These are phyloP conservation scores for Pseudoscleropodium purum DNA, from an alignment of 225 moss, liverwort and hornwort genomes.

Conservation along the genomic window DNA sequence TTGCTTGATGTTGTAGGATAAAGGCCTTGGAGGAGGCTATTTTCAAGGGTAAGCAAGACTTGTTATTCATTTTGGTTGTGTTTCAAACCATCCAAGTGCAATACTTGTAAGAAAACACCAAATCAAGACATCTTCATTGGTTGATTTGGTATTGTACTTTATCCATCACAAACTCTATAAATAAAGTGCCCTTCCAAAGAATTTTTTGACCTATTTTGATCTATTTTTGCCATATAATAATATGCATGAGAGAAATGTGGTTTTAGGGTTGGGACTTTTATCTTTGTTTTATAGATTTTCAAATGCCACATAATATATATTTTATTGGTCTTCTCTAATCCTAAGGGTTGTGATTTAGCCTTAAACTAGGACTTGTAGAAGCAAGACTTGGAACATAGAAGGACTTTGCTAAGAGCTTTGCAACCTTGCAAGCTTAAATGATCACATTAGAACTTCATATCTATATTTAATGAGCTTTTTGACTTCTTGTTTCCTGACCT, in stretches of 20 bases:
- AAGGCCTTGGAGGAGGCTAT: rapidly evolving
- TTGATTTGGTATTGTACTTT: rapidly evolving
- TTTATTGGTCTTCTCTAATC: background rate
- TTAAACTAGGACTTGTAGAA: background rate
- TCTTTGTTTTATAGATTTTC: background rate
- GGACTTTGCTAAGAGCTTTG: background rate
- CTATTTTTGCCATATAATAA: background rate
- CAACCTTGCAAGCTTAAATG: background rate
- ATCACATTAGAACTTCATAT: background rate
- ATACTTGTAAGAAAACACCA: too few relatives aligned
- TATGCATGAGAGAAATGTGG: background rate
- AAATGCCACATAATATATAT: rapidly evolving
- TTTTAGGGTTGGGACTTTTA: background rate
- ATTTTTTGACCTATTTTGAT: background rate
- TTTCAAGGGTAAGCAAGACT: rapidly evolving
- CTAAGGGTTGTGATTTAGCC: background rate
- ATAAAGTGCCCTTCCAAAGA: rapidly evolving
- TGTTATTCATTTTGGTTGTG: background rate
- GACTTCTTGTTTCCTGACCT: background rate
- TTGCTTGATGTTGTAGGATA: background rate
- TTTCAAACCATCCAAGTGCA: background rate
- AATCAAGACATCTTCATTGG: background rate
- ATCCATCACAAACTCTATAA: rapidly evolving
- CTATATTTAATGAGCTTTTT: background rate
- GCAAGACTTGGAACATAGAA: background rate